Evolutionary conservation across 768 basidiomycete species (phyloP).

Genomic region (Pisolithus orientalis): DNA sequence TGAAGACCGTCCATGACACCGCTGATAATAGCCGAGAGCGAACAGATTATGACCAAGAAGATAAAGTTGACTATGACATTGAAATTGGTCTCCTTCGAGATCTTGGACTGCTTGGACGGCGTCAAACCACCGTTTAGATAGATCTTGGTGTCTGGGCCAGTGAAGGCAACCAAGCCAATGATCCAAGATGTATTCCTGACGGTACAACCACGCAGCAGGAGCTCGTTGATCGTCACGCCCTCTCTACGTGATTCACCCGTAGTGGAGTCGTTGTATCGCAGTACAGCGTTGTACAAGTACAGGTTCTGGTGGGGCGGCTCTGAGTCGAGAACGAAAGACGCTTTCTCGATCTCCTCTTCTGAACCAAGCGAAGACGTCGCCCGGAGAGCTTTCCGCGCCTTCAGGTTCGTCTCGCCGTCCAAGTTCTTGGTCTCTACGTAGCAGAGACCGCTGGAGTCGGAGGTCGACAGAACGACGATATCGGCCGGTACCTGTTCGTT

Average conservation of each 20-base stretch:
- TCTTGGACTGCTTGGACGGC: constrained; percentile 95
- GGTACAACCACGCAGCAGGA: constrained; percentile 86
- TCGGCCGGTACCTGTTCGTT: constrained; percentile 98
- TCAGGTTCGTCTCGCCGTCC: constrained; percentile 96
- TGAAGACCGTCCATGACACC: constrained; percentile 59
- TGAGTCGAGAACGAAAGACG: constrained; percentile 83
- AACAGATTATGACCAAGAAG: constrained; percentile 71
- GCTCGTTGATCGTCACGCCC: constrained; percentile 83
- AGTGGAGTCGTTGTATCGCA: constrained; percentile 60
- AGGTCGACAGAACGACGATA: constrained; percentile 86
- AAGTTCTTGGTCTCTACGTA: constrained; percentile 98
- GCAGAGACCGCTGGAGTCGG: constrained; percentile 86
- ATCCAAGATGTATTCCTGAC: constrained; percentile 90
- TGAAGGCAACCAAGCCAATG: constrained; percentile 90
- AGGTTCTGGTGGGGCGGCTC: constrained; percentile 93
- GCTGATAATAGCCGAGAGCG: constrained; percentile 66
- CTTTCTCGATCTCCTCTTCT: constrained; percentile 88
- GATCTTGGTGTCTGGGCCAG: constrained; percentile 89
- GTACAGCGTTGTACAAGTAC: constrained; percentile 82
- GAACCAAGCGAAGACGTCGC: constrained; percentile 70
- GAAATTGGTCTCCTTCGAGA: constrained; percentile 97
- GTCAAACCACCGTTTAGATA: constrained; percentile 90
- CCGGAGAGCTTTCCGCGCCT: constrained; percentile 70
- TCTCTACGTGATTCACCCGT: constrained; percentile 53
- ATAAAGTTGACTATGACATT: constrained; percentile 94